Base-by-base conservation (phyloP, 768 basidiomycete species). In the Xanthoconium stramineum region DNA sequence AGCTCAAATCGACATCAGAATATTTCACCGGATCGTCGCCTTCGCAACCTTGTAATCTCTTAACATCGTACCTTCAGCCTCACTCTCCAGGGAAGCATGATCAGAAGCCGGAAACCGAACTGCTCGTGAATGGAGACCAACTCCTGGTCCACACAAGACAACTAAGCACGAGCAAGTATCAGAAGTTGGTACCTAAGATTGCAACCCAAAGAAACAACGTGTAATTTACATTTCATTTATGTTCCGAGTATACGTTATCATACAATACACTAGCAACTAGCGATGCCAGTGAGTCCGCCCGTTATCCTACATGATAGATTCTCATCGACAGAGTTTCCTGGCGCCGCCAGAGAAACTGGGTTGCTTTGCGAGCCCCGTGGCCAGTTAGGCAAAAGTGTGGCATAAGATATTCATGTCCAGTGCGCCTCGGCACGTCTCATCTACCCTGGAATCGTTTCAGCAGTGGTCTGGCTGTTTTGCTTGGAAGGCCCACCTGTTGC, bases 261-360 rank as follows among this genome's bases (percentile, higher is more conserved):
- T 68, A 65, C 63, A 66, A 37, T 48, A 46, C 54, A 55, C 55
- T 13, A 38, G 33, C 45, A 32, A 55, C 55, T 13, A 38, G 33
- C 45, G 28, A 40, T 54, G 43, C 47, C 32, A 48, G 56, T 49
- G 43, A 48, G 57, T 59, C 39, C 47, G 45, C 50, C 57, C 9
- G 24, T 43, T 53, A 19, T 36, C 15, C 42, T 60, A 58, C 59
- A 20, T 47, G n/a, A n/a, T 6, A 7, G n/a, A 46, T 57, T 36
- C 37, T 28, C 52, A 55, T 57, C 40, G n/a, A 62, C 61, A 62
- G 30, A 13, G 44, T 59, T 45, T 47, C 54, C 28, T 14, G 55
- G 58, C 58, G 30, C 67, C 42, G 53, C 65, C 62, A 64, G 49
- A 49, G 53, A 67, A 57, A 54, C 42, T 29, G 9, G 32, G 47